Percentiles rank a stretch among this genome's conserved stretches.
These are phyloP conservation scores for Teunomyces cretensis DNA, from an alignment of 805 yeast species.

Conservation along the genomic window DNA sequence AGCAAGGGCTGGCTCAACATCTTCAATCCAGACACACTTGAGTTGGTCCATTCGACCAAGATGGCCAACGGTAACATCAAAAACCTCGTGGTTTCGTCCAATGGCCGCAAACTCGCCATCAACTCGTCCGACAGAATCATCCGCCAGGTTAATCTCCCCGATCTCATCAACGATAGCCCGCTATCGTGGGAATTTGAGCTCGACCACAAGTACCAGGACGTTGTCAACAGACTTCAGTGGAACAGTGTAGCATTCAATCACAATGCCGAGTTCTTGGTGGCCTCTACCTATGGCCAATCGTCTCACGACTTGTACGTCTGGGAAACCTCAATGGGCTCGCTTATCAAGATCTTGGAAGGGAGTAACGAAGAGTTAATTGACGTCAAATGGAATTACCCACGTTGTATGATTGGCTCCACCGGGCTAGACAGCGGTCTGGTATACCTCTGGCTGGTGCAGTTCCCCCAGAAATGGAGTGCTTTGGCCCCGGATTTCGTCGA, in stretches of 20 bases:
- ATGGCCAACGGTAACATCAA: constrained; percentile 73
- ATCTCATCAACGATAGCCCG: constrained; percentile 29
- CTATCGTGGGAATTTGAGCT: constrained; percentile 56
- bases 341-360: constrained; percentile 86
- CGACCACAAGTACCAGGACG: constrained; percentile 85
- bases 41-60: constrained; percentile 49
- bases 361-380: constrained; percentile 84
- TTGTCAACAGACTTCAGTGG: constrained; percentile 87
- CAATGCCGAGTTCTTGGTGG: constrained; percentile 79
- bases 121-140: constrained; percentile 79
- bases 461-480: constrained; percentile 95
- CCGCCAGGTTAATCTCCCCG: constrained; percentile 57
- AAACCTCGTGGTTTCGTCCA: constrained; percentile 56
- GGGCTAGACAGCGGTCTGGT: constrained; percentile 84
- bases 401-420: constrained; percentile 75
- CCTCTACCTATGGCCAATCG: constrained; percentile 78
- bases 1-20: constrained; percentile 76
- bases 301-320: constrained; percentile 89
- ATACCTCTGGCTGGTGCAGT: constrained; percentile 76
- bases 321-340: constrained; percentile 88
- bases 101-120: constrained; percentile 62
- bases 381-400: constrained; percentile 80
- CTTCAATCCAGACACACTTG: constrained; percentile 25
- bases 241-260: constrained; percentile 74
- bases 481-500: constrained; percentile 95